phyloP scores from a whole-genome alignment of 225 moss, liverwort and hornwort species.

The Lunularia cruciata region DNA sequence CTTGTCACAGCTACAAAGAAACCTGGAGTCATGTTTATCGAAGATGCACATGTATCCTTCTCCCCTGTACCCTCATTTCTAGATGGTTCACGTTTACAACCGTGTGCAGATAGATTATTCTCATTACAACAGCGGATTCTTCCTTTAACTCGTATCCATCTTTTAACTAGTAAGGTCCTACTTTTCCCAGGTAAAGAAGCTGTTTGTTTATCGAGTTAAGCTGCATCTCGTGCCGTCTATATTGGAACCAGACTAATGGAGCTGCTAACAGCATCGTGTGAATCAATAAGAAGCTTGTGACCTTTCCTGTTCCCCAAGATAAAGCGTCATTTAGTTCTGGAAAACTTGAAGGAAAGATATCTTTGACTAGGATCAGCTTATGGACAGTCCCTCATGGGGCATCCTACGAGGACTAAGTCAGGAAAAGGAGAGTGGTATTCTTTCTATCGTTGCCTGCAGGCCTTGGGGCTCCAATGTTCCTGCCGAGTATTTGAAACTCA shows the following conservation, averaged over 20 bases:
- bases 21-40: conserved; percentile 48
- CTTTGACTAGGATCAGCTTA: conserved; percentile 40
- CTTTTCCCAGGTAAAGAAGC: no score
- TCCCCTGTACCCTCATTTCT: background rate
- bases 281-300: no score
- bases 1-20: conserved; percentile 43
- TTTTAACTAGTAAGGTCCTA: no score
- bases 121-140: no score
- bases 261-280: no score
- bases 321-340: no score
- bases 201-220: no score
- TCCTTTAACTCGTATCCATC: no score
- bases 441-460: conserved; percentile 47
- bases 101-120: no score
- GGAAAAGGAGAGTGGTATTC: conserved; percentile 33
- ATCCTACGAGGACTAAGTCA: conserved; percentile 37
- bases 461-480: conserved; percentile 50
- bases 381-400: conserved; percentile 57
- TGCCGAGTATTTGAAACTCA: conserved; percentile 38
- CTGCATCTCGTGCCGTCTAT: no score
- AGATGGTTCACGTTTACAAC: background rate
- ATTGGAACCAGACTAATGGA: no score
- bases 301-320: no score
- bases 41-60: conserved; percentile 58
- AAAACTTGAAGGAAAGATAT: background rate